Conservation (phyloP, 1,139 yeast genomes). For the Lodderomyces elongisporus region DNA sequence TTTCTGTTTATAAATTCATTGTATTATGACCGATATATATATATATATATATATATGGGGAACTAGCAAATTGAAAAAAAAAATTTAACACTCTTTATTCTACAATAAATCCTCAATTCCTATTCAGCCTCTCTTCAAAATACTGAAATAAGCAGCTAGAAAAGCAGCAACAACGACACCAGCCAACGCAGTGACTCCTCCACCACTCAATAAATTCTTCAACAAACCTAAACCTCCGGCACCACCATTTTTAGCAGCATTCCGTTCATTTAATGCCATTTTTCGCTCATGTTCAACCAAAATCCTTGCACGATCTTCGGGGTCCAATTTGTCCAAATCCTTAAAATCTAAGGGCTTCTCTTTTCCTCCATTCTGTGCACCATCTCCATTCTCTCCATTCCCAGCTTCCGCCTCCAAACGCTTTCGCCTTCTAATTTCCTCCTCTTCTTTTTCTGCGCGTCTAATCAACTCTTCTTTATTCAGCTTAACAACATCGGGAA, state of each 20-base stretch:
- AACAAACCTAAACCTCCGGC: conserved; percentile 6
- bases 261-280: conserved; percentile 9
- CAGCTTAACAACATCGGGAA: conserved; percentile 60
- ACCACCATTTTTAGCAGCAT: conserved; percentile 9
- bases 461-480: conserved; percentile 32
- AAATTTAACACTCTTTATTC: neutral
- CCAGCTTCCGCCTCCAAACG: conserved; percentile 5
- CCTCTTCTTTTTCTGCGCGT: conserved; percentile 9
- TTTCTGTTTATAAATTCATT: too few species aligned
- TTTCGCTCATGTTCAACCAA: conserved; percentile 23
- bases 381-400: neutral
- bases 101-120: neutral
- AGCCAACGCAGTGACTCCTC: conserved; percentile 16
- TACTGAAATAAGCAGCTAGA: conserved; percentile 20
- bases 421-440: conserved; percentile 4
- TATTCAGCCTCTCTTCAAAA: conserved; percentile 13
- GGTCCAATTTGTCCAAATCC: conserved; percentile 31
- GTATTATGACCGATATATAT: too few species aligned
- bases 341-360: conserved; percentile 19
- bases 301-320: conserved; percentile 43
- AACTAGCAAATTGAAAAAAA: too few species aligned
- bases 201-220: conserved; percentile 2
- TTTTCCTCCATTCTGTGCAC: neutral
- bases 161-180: conserved; percentile 32
- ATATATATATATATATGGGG: too few species aligned